A percentile compares a stretch with the other conserved stretches of the same genome.
Evolutionary conservation across 1,284 basidiomycete species (phyloP).

Genomic region (Puccinia novopanici): DNA sequence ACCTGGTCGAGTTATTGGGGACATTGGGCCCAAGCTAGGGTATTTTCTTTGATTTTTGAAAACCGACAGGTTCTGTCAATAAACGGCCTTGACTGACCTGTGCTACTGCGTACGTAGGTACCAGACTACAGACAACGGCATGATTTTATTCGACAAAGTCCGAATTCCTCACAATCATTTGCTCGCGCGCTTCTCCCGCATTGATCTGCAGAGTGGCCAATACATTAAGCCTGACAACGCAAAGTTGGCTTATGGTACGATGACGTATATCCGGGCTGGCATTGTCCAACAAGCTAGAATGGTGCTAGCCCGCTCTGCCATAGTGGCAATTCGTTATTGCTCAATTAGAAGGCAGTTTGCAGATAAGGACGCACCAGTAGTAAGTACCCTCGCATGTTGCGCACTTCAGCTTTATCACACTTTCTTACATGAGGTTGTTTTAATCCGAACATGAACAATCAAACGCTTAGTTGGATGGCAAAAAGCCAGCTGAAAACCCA

Average conservation of each 20-base stretch:
- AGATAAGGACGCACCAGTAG: conserved; percentile 59
- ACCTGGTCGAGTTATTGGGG: conserved; percentile 58
- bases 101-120: conserved; percentile 53
- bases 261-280: conserved; percentile 59
- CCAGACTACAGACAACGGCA: conserved; percentile 59
- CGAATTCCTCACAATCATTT: conserved; percentile 60
- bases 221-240: conserved; percentile 55
- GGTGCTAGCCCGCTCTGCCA: conserved; percentile 59
- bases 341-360: conserved; percentile 60
- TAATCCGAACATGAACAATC: background rate
- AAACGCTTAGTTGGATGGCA: conserved; percentile 31
- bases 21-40: conserved; percentile 59
- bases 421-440: background rate
- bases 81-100: background rate
- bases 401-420: background rate
- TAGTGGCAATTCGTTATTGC: conserved; percentile 60
- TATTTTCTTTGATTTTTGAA: conserved; percentile 1
- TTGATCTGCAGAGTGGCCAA: conserved; percentile 57
- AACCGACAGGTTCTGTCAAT: background rate
- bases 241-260: conserved; percentile 56
- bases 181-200: conserved; percentile 58
- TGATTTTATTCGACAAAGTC: conserved; percentile 48
- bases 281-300: conserved; percentile 59
- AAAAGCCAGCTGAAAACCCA: conserved; percentile 59
- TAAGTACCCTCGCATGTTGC: conserved; percentile 53